phyloP scores from a whole-genome alignment of 2,329 filamentous ascomycete genomes.

The Fusarium sublunatum region DNA sequence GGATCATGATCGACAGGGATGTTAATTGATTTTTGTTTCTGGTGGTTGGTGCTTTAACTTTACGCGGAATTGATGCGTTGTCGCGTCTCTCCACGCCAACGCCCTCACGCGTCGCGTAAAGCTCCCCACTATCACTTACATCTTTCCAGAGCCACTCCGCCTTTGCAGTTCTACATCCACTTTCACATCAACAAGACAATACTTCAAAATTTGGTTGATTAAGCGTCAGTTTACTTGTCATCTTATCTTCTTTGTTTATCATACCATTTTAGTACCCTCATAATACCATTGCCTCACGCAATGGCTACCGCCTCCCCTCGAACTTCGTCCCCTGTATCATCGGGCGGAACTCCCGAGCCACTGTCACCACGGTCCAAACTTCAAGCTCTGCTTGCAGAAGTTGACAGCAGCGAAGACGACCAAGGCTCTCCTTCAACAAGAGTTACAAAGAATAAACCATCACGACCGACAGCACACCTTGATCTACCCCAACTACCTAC shows the following conservation, averaged over 20 bases:
- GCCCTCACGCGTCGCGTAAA: conserved; percentile 50
- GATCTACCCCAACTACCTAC: conserved; percentile 31
- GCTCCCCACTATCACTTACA: conserved; percentile 45
- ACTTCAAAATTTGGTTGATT: conserved; percentile 2
- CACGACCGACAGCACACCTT: conserved; percentile 19
- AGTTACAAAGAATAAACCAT: conserved; percentile 18
- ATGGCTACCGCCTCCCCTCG: conserved; percentile 61
- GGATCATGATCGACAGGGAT: conserved; percentile 10
- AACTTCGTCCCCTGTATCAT: conserved; percentile 58
- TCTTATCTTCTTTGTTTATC: neutral
- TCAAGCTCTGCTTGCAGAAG: conserved; percentile 62
- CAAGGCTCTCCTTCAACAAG: conserved; percentile 26
- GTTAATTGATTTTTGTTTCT: conserved; percentile 8
- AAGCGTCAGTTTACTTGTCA: conserved; percentile 3
- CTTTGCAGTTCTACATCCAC: conserved; percentile 19
- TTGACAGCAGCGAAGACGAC: conserved; percentile 64
- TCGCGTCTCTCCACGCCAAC: conserved; percentile 44
- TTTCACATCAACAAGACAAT: conserved; percentile 12
- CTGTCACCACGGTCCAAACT: conserved; percentile 67
- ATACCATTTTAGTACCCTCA: neutral
- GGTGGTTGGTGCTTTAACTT: conserved; percentile 7
- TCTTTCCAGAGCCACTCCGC: conserved; percentile 3
- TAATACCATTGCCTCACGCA: conserved; percentile 27
- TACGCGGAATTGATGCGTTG: conserved; percentile 38
- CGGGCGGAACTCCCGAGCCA: conserved; percentile 56